A percentile compares a stretch with the other conserved stretches of the same genome.
phyloP scores from a whole-genome alignment of 129 eudicot species.

The Rutidosis leptorrhynchoides region DNA sequence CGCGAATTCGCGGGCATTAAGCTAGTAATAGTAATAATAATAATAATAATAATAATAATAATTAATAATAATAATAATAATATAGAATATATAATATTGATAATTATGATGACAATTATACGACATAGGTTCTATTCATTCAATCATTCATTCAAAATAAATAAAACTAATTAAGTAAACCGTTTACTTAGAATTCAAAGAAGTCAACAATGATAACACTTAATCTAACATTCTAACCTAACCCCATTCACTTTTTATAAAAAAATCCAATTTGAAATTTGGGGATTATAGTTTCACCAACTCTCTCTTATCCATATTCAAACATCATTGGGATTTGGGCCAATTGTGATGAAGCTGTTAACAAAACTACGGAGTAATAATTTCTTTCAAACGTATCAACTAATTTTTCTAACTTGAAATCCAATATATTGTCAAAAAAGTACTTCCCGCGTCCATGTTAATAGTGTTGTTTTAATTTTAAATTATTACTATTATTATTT shows the following conservation, averaged over 20 bases:
- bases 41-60: too few relatives aligned
- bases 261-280: background rate
- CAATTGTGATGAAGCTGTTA: too few relatives aligned
- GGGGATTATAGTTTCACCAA: background rate
- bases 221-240: conserved; percentile 9
- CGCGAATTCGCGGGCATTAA: too few relatives aligned
- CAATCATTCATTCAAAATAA: background rate
- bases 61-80: too few relatives aligned
- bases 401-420: too few relatives aligned
- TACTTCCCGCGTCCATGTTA: too few relatives aligned
- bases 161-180: background rate
- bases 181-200: conserved; percentile 10
- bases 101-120: background rate
- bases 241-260: conserved; percentile 11
- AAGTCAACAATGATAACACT: conserved; percentile 25
- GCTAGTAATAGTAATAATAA: too few relatives aligned
- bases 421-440: too few relatives aligned
- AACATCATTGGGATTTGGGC: background rate
- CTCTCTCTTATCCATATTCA: background rate
- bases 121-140: background rate
- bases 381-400: too few relatives aligned
- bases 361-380: too few relatives aligned
- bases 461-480: too few relatives aligned
- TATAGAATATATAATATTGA: background rate
- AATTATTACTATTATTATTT: too few relatives aligned